Base-by-base conservation (phyloP, 2,329 filamentous ascomycete genomes). In the Blastomyces gilchristii region DNA sequence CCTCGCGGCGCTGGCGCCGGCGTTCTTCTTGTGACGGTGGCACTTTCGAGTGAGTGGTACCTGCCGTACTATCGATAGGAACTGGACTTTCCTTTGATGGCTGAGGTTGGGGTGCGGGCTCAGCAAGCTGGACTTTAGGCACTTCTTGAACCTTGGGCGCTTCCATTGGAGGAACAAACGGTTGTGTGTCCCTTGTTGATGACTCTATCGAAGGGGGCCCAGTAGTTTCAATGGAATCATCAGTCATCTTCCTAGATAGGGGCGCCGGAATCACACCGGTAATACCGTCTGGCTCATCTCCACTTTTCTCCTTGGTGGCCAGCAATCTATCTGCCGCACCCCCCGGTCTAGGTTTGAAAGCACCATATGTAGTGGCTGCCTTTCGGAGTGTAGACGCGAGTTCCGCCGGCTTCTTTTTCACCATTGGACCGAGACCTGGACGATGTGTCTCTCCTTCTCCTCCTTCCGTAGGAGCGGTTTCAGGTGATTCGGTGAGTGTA, bases 381-480 rank as follows among this genome's bases (percentile, higher is more conserved):
- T 91, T 95, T 76, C 89, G 89, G 65, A 97, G 84, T 6, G 84
- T 82, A 45, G 84, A 87, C 69, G 94, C 81, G 63, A 94, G 87
- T n/a, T 81, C 82, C 66, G 83, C 86, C 1, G 86, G 87, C 71
- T 90, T 90, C 66, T 87, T 85, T 75, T 90, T 93, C 69, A 97
- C 88, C 92, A 96, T 96, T 1, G 91, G 90, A 0, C 91, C 91
- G 7, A 96, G 81, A 0, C 91, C 91, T 22, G 91, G 90, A n/a
- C 90, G 80, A 67, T 82, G 79, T 39, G 76, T 74, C 54, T 82
- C 81, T 37, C 83, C 82, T 75, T 69, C 31, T 16, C 22, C 77
- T 74, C 75, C 80, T 81, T 73, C 75, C 12, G 75, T 74, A 52
- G 76, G 74, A 68, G 78, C 78, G 58, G 80, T 60, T 56, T 70